Conservation (phyloP, 2,329 filamentous ascomycete genomes). For the Neoscytalidium dimidiatum region DNA sequence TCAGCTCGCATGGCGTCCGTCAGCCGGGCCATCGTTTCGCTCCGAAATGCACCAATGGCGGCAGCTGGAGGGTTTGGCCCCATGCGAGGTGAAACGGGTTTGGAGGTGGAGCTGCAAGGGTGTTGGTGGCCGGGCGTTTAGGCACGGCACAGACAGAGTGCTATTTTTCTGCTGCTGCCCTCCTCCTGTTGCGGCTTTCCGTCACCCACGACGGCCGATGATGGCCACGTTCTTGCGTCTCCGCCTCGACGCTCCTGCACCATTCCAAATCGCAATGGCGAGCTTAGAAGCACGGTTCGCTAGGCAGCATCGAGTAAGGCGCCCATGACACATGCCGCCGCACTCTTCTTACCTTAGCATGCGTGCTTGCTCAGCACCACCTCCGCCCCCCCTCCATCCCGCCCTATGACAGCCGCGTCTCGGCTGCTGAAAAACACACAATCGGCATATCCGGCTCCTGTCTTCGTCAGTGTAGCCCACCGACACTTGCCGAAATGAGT, state of each 20-base stretch:
- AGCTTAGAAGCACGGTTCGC: no score
- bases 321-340: neutral
- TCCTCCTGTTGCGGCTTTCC: no score
- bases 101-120: neutral
- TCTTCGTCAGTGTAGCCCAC: neutral
- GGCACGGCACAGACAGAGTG: no score
- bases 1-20: constrained; percentile 3
- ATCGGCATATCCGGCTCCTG: neutral
- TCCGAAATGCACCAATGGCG: neutral
- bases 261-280: no score
- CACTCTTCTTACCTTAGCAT: no score
- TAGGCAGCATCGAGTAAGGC: neutral
- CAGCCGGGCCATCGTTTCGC: constrained; percentile 6
- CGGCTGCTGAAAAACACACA: neutral
- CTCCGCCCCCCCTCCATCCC: no score
- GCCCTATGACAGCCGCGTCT: no score
- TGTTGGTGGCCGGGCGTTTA: neutral
- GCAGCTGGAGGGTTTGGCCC: neutral
- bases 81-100: neutral
- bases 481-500: neutral
- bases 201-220: no score
- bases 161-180: no score
- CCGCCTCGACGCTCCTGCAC: no score
- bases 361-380: neutral
- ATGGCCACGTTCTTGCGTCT: no score